Base-by-base conservation (phyloP, 768 basidiomycete species). In the Fistulinella prunicolor region DNA sequence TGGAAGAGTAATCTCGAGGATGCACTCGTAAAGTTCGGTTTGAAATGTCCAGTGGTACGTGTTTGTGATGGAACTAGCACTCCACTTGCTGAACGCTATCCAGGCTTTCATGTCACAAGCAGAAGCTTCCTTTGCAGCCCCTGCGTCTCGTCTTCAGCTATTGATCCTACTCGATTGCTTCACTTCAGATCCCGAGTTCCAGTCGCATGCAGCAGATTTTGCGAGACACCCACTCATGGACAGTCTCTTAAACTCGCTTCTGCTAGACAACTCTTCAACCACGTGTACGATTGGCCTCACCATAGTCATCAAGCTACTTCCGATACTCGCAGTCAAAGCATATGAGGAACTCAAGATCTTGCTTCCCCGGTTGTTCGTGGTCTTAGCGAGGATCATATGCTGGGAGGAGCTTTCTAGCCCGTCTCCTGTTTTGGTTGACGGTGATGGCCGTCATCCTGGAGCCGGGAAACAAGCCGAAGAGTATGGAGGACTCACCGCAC, bases 1-100 rank as follows among this genome's bases (percentile, higher is more conserved):
- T 93, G 89, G 89, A 91, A 89, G 66, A 66, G 70, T 23, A 93
- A 89, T 61, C 70, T 93, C 50, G 87, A 91, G 62, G 84, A 87
- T 56, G 76, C 87, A 17, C 71, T 92, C 35, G 72, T 89, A 34
- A 76, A 71, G 44, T 85, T 80, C 59, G 88, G 82, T 39, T 62
- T 81, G 48, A 74, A 80, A 55, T 66, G 73, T 46, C 86, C 87
- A 20, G 67, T 81, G 70, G 89, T 89, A 61, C 52, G 85, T 71
- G 44, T 42, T 43, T 54, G 34, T 47, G 24, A 47, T 38, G n/a
- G 24, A 21, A 30, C 44, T 51, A n/a, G 51, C 47, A 22, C 32
- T 36, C 21, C 40, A 56, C 30, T 34, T 36, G 37, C 44, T 54
- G n/a, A 53, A 29, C 32, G 17, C 28, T 32, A 6, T 42, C 55